These are phyloP conservation scores for Neopestalotiopsis rosae DNA, from an alignment of 2,329 filamentous ascomycete genomes.

Conservation along the genomic window DNA sequence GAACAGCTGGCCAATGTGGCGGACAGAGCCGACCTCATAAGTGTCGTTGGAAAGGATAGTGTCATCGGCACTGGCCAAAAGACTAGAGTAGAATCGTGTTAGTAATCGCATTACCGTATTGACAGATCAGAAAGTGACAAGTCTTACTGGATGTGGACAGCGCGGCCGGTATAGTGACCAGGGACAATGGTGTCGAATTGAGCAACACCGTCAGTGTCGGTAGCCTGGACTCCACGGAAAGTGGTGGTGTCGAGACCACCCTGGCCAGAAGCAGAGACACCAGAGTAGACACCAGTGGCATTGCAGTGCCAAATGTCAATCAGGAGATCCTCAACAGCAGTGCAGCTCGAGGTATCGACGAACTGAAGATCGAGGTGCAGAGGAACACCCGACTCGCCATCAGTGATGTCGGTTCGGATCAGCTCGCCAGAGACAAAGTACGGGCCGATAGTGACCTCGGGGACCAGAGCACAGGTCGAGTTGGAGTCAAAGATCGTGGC, in stretches of 20 bases:
- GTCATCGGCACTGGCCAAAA: conserved; percentile 49
- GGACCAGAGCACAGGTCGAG: conserved; percentile 34
- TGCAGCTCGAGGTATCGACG: conserved; percentile 42
- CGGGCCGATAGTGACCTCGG: conserved; percentile 35
- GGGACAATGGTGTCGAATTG: conserved; percentile 49
- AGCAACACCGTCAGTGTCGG: conserved; percentile 45
- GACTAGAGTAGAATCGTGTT: conserved; percentile 17
- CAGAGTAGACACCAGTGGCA: conserved; percentile 47
- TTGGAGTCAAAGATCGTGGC: conserved; percentile 38
- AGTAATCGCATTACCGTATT: background rate
- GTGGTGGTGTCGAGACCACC: conserved; percentile 50
- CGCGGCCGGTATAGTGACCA: conserved; percentile 49
- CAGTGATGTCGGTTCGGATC: conserved; percentile 42
- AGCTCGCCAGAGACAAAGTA: conserved; percentile 42
- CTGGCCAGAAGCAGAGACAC: conserved; percentile 43
- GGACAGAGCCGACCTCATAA: conserved; percentile 48
- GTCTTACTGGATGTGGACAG: conserved; percentile 50
- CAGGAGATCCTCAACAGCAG: conserved; percentile 38
- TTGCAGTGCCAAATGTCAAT: conserved; percentile 46
- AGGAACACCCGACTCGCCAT: conserved; percentile 42
- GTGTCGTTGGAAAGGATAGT: conserved; percentile 48
- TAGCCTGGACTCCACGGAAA: conserved; percentile 47
- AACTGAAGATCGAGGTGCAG: conserved; percentile 46
- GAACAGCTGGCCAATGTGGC: conserved; percentile 69
- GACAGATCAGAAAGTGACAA: background rate